Evolutionary conservation across 202 grass and related monocot genomes (phyloP), one percentile per base, ranked within the genome.

Genomic region (Carex arenaria): DNA sequence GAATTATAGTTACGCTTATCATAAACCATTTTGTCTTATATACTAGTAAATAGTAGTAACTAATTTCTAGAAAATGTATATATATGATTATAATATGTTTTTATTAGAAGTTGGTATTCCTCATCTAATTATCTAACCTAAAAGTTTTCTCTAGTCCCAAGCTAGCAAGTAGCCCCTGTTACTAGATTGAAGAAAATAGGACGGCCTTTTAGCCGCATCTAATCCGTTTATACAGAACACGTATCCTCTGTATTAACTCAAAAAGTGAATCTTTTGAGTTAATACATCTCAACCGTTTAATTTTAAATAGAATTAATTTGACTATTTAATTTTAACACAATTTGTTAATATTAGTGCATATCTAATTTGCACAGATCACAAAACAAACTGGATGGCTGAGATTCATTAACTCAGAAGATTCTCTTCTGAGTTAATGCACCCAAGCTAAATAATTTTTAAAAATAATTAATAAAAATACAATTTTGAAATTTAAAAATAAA

Each of bases 41-140:
- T 49, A 78, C 30, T 60, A 60, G 53, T 77, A 56, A 77, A 77
- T 53, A 78, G 73, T 78, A 38, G 4, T 38, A 38, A 38, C 6
- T 38, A 57, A 56, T 20, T 12, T 38, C 2, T 78, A 12, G 73
- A 78, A 59, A 54, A n/a, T 34, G 17, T 38, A 13, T 14, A 19
- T 18, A 8, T 40, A 3, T 36, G 26, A 45, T 34, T 77, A 77
- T 76, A 32, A 56, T 32, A 59, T 77, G 2, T 57, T 57, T 56
- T 34, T 34, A 77, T 2, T 19, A 11, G 28, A 78, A 78, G 36
- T 59, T 15, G 53, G 17, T 78, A 78, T 78, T 78, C 73, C 73
- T 77, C 12, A 78, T 78, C 73, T 78, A 59, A 78, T 74, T 54
- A 72, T 76, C 26, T 76, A 32, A 49, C 2, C 8, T 52, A 75